These are phyloP conservation scores for Mycosphaerella sp. DNA, from an alignment of 2,329 filamentous ascomycete species.

Conservation along the genomic window DNA sequence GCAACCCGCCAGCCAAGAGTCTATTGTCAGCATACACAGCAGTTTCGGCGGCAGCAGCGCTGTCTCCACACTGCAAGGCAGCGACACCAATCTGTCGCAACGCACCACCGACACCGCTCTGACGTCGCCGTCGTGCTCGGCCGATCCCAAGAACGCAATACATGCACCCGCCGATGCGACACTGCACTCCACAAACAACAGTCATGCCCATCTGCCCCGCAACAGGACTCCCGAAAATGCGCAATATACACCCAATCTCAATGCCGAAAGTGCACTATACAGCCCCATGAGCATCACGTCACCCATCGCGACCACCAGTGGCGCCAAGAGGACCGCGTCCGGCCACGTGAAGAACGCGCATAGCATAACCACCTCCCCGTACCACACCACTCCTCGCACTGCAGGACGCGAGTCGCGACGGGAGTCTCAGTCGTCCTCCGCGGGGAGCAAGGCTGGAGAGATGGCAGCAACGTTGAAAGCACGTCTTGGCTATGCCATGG, in stretches of 20 bases:
- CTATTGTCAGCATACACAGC: constrained; percentile 26
- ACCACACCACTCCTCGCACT: constrained; percentile 23
- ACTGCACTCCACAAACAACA: background rate
- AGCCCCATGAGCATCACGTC: constrained; percentile 41
- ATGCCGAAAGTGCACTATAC: constrained; percentile 25
- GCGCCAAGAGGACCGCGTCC: constrained; percentile 70
- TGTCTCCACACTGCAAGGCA: constrained; percentile 13
- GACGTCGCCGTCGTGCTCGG: constrained; percentile 26
- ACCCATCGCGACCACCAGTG: constrained; percentile 38
- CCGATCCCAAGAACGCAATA: constrained; percentile 1
- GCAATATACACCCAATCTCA: constrained; percentile 16
- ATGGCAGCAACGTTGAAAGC: constrained; percentile 77
- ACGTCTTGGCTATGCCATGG: constrained; percentile 84
- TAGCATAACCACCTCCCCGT: constrained; percentile 31
- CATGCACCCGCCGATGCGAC: constrained; percentile 1
- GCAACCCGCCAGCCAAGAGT: constrained; percentile 30
- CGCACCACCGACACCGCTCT: constrained; percentile 30
- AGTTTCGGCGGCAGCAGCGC: constrained; percentile 20
- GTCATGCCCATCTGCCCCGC: constrained; percentile 9
- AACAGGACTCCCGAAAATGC: constrained; percentile 17
- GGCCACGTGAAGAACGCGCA: constrained; percentile 62
- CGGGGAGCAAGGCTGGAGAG: constrained; percentile 67
- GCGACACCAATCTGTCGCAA: constrained; percentile 29
- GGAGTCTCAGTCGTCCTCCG: constrained; percentile 59
- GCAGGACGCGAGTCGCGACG: constrained; percentile 53